Evolutionary conservation across 2,329 filamentous ascomycete species (phyloP).

Genomic region (Fusarium burgessii): DNA sequence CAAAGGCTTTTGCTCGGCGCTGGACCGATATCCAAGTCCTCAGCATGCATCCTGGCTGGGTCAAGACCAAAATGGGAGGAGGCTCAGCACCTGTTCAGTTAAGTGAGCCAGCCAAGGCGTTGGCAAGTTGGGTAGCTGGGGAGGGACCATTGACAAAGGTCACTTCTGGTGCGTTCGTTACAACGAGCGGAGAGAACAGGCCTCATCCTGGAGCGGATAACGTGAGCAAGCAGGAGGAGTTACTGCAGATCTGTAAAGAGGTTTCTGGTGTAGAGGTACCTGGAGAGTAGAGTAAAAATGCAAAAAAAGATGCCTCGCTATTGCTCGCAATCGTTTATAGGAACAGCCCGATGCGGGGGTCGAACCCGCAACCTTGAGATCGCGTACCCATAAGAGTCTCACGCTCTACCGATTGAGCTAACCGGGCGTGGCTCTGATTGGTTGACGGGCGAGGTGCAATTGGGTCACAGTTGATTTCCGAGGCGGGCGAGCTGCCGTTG

Average conservation of each 20-base stretch:
- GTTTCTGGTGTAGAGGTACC: constrained; percentile 18
- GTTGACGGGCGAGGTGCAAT: neutral
- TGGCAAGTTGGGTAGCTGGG: constrained; percentile 30
- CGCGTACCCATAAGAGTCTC: constrained; percentile 67
- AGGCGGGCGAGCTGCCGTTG: rapidly evolving
- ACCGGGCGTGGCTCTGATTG: constrained; percentile 50
- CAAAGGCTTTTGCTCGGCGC: constrained; percentile 33
- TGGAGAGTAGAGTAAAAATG: neutral
- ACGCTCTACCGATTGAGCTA: constrained; percentile 67
- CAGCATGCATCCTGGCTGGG: constrained; percentile 40
- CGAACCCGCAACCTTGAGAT: constrained; percentile 70
- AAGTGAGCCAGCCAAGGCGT: constrained; percentile 15
- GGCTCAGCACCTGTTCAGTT: constrained; percentile 19
- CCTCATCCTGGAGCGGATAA: constrained; percentile 30
- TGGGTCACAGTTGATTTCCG: neutral
- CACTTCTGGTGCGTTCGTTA: constrained; percentile 28
- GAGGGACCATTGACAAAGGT: constrained; percentile 19
- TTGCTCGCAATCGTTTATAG: constrained; percentile 34
- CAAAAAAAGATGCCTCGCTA: constrained; percentile 18
- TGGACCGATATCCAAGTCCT: constrained; percentile 32
- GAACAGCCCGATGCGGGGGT: constrained; percentile 57
- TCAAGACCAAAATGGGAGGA: constrained; percentile 40
- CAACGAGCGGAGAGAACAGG: constrained; percentile 11
- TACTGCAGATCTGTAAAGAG: constrained; percentile 18
- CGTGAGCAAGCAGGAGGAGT: constrained; percentile 32